Conservation (phyloP, 495 filamentous ascomycete genomes). For the Neurospora hispaniola region DNA sequence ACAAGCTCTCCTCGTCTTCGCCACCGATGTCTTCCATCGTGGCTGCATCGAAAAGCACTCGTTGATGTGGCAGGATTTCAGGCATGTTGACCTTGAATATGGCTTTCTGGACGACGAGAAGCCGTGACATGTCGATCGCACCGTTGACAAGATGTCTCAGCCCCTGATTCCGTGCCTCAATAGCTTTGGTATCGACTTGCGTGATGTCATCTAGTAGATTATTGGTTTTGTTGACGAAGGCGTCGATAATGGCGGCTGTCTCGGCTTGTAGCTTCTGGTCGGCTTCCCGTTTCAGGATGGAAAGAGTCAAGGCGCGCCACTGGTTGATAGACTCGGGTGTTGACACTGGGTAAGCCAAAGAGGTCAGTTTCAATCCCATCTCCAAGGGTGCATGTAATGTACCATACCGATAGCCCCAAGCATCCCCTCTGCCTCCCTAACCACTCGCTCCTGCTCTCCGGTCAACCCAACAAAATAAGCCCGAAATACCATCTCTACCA, state of each 20-base stretch:
- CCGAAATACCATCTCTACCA: slow-evolving; percentile 41
- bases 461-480: slow-evolving; percentile 43
- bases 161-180: slow-evolving; percentile 35
- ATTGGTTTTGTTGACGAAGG: slow-evolving; percentile 28
- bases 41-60: slow-evolving; percentile 35
- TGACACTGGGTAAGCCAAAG: slow-evolving; percentile 12
- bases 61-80: slow-evolving; percentile 36
- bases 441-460: slow-evolving; percentile 27
- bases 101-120: slow-evolving; percentile 43
- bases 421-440: slow-evolving; percentile 35
- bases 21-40: slow-evolving; percentile 49
- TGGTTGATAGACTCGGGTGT: slow-evolving; percentile 40
- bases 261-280: slow-evolving; percentile 30
- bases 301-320: slow-evolving; percentile 44
- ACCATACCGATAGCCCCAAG: slow-evolving; percentile 32
- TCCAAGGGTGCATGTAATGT: too few species aligned
- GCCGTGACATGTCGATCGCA: slow-evolving; percentile 39
- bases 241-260: slow-evolving; percentile 25
- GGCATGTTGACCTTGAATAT: slow-evolving; percentile 42
- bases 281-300: slow-evolving; percentile 38
- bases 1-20: slow-evolving; percentile 39
- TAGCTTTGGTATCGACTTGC: slow-evolving; percentile 18
- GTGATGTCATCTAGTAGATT: slow-evolving; percentile 32
- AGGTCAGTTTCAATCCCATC: background rate
- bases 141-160: slow-evolving; percentile 33